Evolutionary conservation across 1,139 yeast genomes (phyloP).

Genomic region (Debaryomycetaceae sp.): DNA sequence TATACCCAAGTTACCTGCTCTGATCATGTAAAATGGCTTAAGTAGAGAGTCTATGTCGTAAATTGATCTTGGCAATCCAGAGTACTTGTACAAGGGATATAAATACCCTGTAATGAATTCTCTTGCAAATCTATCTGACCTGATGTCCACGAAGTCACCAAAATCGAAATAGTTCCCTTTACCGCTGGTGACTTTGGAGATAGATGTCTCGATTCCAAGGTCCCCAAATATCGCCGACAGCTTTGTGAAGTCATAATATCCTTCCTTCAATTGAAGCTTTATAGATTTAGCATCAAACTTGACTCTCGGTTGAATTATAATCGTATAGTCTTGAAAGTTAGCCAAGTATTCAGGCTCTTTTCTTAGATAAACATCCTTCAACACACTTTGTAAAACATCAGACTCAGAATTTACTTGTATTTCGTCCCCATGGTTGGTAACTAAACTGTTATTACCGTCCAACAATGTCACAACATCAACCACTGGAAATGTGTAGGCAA

Average conservation of each 20-base stretch:
- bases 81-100: conserved; percentile 5
- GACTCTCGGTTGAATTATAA: conserved; percentile 17
- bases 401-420: conserved; percentile 2
- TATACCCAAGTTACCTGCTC: conserved; percentile 7
- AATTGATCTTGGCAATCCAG: conserved; percentile 1
- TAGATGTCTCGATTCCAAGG: conserved; percentile 1
- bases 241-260: conserved; percentile 12
- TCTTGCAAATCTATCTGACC: conserved; percentile 2
- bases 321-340: conserved; percentile 13
- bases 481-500: conserved; percentile 11
- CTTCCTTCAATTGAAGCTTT: conserved; percentile 15
- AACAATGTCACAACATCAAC: conserved; percentile 18
- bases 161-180: conserved; percentile 4
- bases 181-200: neutral
- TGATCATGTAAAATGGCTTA: conserved; percentile 2
- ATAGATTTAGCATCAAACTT: conserved; percentile 9
- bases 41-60: conserved; percentile 7
- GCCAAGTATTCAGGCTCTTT: conserved; percentile 18
- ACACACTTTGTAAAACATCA: conserved; percentile 8
- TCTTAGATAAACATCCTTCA: conserved; percentile 20
- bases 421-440: neutral
- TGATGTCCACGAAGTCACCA: neutral
- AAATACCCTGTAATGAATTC: conserved; percentile 7
- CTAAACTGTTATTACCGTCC: neutral
- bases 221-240: neutral